Evolutionary conservation across 495 filamentous ascomycete species (phyloP).

Genomic region (Talaromyces proteolyticus): DNA sequence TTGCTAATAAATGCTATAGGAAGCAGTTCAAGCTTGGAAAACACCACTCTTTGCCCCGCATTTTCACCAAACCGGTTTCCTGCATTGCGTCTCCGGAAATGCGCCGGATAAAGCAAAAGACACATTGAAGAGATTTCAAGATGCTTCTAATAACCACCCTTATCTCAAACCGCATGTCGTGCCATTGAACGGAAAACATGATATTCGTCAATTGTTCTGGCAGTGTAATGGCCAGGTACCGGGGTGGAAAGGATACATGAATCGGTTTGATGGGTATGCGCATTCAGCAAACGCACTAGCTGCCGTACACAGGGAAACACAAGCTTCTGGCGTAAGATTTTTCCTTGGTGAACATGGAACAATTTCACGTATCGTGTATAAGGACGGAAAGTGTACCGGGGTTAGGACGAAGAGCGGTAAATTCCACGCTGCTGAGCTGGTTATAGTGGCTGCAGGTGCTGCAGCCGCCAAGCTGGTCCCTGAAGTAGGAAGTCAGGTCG

Average conservation of each 20-base stretch:
- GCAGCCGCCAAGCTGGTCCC: constrained; percentile 32
- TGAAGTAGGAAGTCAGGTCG: constrained; percentile 29
- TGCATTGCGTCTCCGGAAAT: constrained; percentile 40
- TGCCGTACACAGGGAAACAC: constrained; percentile 19
- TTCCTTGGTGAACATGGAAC: constrained; percentile 22
- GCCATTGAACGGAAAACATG: constrained; percentile 22
- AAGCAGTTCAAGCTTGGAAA: constrained; percentile 46
- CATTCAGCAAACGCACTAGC: constrained; percentile 40
- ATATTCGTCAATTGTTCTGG: constrained; percentile 34
- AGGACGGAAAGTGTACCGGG: constrained; percentile 19
- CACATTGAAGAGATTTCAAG: constrained; percentile 38
- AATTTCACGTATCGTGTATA: constrained; percentile 19
- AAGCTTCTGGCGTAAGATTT: constrained; percentile 28
- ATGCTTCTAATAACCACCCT: constrained; percentile 30
- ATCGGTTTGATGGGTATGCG: constrained; percentile 47
- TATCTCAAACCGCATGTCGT: constrained; percentile 27
- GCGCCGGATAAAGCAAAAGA: constrained; percentile 41
- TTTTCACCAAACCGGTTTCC: constrained; percentile 49
- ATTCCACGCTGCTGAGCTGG: constrained; percentile 27
- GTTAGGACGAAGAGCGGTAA: constrained; percentile 29
- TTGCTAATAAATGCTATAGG: constrained; percentile 20
- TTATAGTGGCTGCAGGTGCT: constrained; percentile 40
- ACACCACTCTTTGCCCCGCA: constrained; percentile 44
- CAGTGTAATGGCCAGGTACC: constrained; percentile 39
- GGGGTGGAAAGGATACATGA: constrained; percentile 51